Evolutionary conservation across 2,329 filamentous ascomycete genomes (phyloP).

Genomic region (Simplicillium aogashimaense): DNA sequence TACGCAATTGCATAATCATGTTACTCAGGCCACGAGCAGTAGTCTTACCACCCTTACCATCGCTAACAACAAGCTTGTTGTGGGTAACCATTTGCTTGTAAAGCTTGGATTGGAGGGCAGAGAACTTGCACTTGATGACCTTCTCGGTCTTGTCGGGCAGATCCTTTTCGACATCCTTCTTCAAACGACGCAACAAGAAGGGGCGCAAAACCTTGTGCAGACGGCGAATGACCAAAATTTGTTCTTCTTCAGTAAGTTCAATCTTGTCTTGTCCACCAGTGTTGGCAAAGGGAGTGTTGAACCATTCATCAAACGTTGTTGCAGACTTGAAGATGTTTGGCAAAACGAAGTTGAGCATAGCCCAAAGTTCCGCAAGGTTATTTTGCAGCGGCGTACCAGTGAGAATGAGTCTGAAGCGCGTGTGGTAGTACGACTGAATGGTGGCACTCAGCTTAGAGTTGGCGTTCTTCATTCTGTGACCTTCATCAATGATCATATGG

Average conservation of each 20-base stretch:
- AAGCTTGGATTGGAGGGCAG: conserved; percentile 80
- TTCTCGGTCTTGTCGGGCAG: conserved; percentile 98
- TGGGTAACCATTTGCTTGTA: conserved; percentile 97
- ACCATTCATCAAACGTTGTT: conserved; percentile 99
- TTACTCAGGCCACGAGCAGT: conserved; percentile 93
- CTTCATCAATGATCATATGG: conserved; percentile 99
- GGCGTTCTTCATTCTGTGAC: conserved; percentile 98
- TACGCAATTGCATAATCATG: conserved; percentile 99
- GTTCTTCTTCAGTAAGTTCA: conserved; percentile 99
- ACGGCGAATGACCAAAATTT: conserved; percentile 94
- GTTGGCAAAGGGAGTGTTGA: conserved; percentile 98
- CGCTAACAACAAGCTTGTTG: conserved; percentile 88
- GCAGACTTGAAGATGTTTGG: conserved; percentile 99
- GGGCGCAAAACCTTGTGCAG: conserved; percentile 95
- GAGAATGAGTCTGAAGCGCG: conserved; percentile 89
- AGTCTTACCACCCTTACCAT: conserved; percentile 91
- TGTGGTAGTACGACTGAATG: conserved; percentile 89
- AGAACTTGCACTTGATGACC: conserved; percentile 99
- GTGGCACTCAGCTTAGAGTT: conserved; percentile 94
- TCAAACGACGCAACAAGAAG: conserved; percentile 94
- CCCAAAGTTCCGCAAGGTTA: conserved; percentile 92
- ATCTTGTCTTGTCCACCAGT: conserved; percentile 98
- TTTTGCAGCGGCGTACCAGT: conserved; percentile 97
- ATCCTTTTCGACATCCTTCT: conserved; percentile 99
- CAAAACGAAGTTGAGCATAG: conserved; percentile 94